Base-by-base conservation (phyloP, 2,329 filamentous ascomycete genomes). In the Xylariaceae sp. region DNA sequence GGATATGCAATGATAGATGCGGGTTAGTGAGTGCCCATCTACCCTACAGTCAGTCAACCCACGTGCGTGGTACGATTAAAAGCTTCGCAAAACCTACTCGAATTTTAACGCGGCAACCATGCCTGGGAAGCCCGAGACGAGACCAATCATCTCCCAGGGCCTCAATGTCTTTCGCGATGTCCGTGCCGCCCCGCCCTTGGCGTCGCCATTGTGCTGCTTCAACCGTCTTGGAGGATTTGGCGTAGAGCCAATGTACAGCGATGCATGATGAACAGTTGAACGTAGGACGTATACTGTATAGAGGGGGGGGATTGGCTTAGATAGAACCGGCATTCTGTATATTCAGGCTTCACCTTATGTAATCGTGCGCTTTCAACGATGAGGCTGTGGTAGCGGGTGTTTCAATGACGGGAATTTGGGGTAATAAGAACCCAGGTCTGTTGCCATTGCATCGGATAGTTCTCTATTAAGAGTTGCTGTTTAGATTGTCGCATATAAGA, bases 21-120 rank as follows among this genome's bases (percentile, higher is more conserved):
- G 92, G 84, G 68, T 97, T 92, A 61, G 90, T 90, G 79, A 95
- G 88, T 32, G 93, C 92, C 93, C 93, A 97, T 78, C 90, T 93
- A 58, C 20, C 24, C 8, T n/a, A 48, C 9, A 10, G 50, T 67
- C 33, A 67, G 60, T 30, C 20, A 45, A 35, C 23, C 23, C n/a
- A 3, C 11, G 21, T 7, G n/a, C 8, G 13, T 30, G 6, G 23
- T 30, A 4, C 13, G 15, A 24, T 26, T 29, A 16, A 21, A 13
- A 42, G 15, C 10, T 23, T 15, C 10, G 6, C 23, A 48, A 15
- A n/a, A 77, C 85, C 69, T 79, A 94, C 88, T 97, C 93, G 68
- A 99, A 97, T 67, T 97, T 93, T 59, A 99, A 75, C 1, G 94
- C 94, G 0, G 90, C 91, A 29, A 93, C 84, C 65, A 87, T 87